Percentiles rank a stretch among this genome's conserved stretches.
These are phyloP conservation scores for Haberlea rhodopensis DNA, from an alignment of 257 asterid species.

Conservation along the genomic window DNA sequence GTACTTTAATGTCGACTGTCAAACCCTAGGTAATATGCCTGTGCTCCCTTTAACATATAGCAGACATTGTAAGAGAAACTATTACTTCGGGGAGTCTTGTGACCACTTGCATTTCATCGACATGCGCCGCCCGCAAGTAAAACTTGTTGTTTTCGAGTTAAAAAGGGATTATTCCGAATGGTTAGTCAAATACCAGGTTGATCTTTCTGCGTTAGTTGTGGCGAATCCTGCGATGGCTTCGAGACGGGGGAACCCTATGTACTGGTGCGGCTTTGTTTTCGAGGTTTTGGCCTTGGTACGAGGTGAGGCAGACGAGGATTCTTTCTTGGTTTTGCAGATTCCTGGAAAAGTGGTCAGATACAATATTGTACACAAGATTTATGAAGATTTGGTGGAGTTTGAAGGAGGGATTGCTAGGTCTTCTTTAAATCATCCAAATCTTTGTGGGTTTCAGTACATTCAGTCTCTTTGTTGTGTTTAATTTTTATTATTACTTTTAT, in stretches of 20 bases:
- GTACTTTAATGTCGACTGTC: conserved; percentile 25
- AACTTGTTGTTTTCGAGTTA: conserved; percentile 30
- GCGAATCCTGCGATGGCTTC: background rate
- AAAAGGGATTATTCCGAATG: conserved; percentile 33
- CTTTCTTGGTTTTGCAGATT: conserved; percentile 21
- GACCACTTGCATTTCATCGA: conserved; percentile 33
- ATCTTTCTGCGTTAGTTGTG: conserved; percentile 15
- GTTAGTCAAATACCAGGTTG: conserved; percentile 31
- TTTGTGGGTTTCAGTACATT: background rate
- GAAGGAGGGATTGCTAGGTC: background rate
- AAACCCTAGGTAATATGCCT: conserved; percentile 10
- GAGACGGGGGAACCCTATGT: background rate
- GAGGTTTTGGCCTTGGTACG: background rate
- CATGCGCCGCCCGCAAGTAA: background rate
- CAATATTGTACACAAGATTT: conserved; percentile 6
- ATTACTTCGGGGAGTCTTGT: conserved; percentile 35
- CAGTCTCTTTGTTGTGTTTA: conserved; percentile 12
- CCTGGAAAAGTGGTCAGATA: background rate
- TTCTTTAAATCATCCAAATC: background rate
- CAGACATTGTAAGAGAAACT: background rate
- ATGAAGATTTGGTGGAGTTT: conserved; percentile 17
- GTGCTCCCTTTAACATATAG: conserved; percentile 3
- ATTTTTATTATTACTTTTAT: background rate
- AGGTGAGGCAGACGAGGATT: background rate
- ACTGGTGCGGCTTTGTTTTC: background rate